Evolutionary conservation across 75 land plant genomes (phyloP), one percentile per base, ranked within the genome.

Genomic region (Sequoiadendron giganteum): DNA sequence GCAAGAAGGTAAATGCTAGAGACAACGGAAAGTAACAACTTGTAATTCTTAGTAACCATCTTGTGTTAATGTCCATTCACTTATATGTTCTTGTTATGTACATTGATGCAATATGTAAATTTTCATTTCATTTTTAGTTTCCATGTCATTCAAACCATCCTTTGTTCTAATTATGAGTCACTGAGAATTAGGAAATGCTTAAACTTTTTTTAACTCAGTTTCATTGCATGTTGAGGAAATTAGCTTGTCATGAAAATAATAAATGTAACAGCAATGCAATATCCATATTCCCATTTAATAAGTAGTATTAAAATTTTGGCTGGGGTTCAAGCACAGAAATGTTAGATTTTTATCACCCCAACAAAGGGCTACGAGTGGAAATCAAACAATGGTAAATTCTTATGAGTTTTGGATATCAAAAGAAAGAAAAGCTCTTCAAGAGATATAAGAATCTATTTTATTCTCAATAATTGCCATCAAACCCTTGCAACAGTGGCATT

Each of bases 311-410:
- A 40, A 36, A 3, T 19, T 43, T 25, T 72, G 82, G 49, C 19
- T 58, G n/a, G 30, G 55, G 88, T 39, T 49, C 45, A 38, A 48
- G 32, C n/a, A 25, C 3, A 48, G 28, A 87, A 52, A 39, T 28
- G 32, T 86, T 34, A 13, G 87, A 52, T 86, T 88, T 55, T 47
- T 52, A 43, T 15, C 70, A 73, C 13, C 77, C 77, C 77, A 11
- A 32, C 38, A 73, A 73, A 32, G 77, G 38, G 38, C 36, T 10
- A 32, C 8, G 3, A 32, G 38, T 10, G 77, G 77, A 73, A 73
- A 73, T 73, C 77, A 73, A 73, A 72, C 10, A 16, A 73, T 73
- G 34, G 3, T 34, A 32, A 32, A 34, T 73, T 13, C 77, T 32
- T 73, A 34, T 34, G 70, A 65, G 2, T 0, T 72, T 25, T n/a